Evolutionary conservation across 164 flowering plant genomes (phyloP).

Genomic region (Piper betle): DNA sequence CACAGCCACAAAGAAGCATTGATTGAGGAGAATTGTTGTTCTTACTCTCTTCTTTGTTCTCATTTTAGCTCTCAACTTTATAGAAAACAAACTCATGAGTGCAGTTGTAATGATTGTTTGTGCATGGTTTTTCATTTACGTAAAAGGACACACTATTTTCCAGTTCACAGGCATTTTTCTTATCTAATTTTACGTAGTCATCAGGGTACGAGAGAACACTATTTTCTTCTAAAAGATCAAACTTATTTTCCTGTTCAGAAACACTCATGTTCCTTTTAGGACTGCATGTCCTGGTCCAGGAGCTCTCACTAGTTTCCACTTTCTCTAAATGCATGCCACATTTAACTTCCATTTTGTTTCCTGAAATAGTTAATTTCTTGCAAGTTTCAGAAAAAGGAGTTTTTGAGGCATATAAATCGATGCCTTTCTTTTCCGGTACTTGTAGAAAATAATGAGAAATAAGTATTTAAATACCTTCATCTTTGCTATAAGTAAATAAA

Average conservation of each 20-base stretch:
- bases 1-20: too few relatives aligned
- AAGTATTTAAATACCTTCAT: neutral
- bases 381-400: neutral
- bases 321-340: neutral
- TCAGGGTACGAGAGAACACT: neutral
- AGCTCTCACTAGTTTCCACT: neutral
- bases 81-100: neutral
- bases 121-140: too few relatives aligned
- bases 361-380: neutral
- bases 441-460: too few relatives aligned
- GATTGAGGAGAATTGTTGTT: too few relatives aligned
- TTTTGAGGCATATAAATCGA: neutral
- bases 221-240: neutral
- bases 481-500: too few relatives aligned
- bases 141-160: neutral
- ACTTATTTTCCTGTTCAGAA: neutral
- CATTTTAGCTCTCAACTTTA: neutral
- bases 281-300: neutral
- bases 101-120: neutral
- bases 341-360: neutral
- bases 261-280: neutral
- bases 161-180: neutral
- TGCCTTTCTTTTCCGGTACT: too few relatives aligned
- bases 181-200: neutral
- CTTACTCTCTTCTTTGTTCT: neutral